Base-by-base conservation (phyloP, 768 basidiomycete species). In the Lentinula sp. region DNA sequence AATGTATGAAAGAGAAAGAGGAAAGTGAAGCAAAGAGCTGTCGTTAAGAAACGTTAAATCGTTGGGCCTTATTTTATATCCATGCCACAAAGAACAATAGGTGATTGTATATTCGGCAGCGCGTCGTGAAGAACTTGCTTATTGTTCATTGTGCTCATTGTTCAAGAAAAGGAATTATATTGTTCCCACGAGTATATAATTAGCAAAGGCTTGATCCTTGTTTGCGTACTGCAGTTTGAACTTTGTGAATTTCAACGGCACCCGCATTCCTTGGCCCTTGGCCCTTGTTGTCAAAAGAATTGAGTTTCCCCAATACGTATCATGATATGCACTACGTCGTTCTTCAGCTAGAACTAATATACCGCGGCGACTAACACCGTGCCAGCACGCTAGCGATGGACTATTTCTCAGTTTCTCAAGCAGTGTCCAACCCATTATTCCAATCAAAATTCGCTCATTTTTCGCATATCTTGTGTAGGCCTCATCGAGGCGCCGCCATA, bases 381-480 rank as follows among this genome's bases (percentile, higher is more conserved):
- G 21, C 21, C 21, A 21, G 21, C 1, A 21, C 21, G 21, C 21
- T 21, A 21, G 21, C 21, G 21, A 21, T 21, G 21, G 21, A 21
- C 21, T 21, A 21, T 21, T 21, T 21, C 21, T 21, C 21, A 21
- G 21, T 21, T 21, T 21, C 21, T 21, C 21, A 21, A 21, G 21
- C 21, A 21, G 21, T 21, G 21, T 21, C 21, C 21, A 21, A 21
- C 21, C 23, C 23, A 85, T 75, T 48, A 88, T 80, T 0, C 80
- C 85, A 0, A 84, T 85, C n/a, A 21, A 70, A 16, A 87, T 71
- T 60, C 76, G 78, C 39, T 80, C 76, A 67, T 82, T 81, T 0
- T 71, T 70, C 1, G 61, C 42, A 63, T 81, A 74, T 13, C 70
- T 72, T 1, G 75, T 67, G 64, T 82, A 87, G 1, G 78, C 73